These are phyloP conservation scores for Ganoderma leucocontextum DNA, from an alignment of 1,284 basidiomycete genomes.

Conservation along the genomic window DNA sequence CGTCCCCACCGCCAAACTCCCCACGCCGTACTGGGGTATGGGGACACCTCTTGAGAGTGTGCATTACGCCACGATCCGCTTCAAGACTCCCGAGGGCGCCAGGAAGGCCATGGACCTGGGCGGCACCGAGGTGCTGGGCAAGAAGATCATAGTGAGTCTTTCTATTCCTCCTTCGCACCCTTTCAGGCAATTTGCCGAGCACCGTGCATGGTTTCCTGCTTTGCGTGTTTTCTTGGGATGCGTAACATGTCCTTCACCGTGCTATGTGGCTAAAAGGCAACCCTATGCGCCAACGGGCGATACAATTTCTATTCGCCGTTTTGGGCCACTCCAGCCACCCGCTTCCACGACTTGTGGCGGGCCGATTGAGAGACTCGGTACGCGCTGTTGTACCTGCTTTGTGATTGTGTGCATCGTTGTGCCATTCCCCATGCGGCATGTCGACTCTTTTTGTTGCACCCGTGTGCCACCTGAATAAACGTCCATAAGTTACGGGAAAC, in stretches of 20 bases:
- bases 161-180: slow-evolving; percentile 39
- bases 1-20: slow-evolving; percentile 40
- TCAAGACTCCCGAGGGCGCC: slow-evolving; percentile 46
- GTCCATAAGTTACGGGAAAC: neutral
- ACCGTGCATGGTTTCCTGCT: neutral
- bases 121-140: slow-evolving; percentile 47
- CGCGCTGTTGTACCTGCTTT: too few relatives aligned
- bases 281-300: neutral
- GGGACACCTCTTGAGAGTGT: slow-evolving; percentile 45
- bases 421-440: too few relatives aligned
- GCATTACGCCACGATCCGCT: slow-evolving; percentile 61
- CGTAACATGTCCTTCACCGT: neutral
- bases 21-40: slow-evolving; percentile 21
- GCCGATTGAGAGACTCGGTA: too few relatives aligned
- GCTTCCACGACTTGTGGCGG: too few relatives aligned
- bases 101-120: slow-evolving; percentile 52
- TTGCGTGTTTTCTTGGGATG: neutral
- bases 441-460: too few relatives aligned
- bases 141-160: slow-evolving; percentile 52
- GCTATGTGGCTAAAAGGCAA: neutral
- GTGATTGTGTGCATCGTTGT: too few relatives aligned
- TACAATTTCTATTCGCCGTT: neutral
- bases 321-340: neutral
- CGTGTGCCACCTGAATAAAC: too few relatives aligned
- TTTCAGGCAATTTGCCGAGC: neutral